Conservation (phyloP, 176 grass and related monocot genomes). For the Olyra latifolia region DNA sequence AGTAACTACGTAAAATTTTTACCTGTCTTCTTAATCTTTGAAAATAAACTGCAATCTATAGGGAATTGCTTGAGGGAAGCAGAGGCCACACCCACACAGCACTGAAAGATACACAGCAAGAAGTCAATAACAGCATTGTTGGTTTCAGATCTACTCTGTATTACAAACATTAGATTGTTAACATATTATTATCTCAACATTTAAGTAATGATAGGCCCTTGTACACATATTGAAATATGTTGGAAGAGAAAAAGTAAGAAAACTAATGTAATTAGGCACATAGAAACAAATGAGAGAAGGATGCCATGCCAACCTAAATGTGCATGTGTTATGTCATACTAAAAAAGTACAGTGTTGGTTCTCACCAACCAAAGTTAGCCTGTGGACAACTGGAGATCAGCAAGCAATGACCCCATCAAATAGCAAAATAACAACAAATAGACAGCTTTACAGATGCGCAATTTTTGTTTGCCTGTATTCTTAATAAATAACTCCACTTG, state of each 20-base stretch:
- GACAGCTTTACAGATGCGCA: conserved; percentile 27
- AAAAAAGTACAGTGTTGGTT: background rate
- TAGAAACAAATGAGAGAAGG: background rate
- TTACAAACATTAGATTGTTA: conserved; percentile 15
- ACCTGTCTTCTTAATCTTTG: background rate
- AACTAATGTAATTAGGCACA: conserved; percentile 6
- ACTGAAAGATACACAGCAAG: conserved; percentile 18
- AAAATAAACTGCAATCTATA: conserved; percentile 24
- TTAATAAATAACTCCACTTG: conserved; percentile 42
- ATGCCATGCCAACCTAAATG: conserved; percentile 15
- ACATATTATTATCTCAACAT: background rate
- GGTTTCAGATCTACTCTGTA: too few species aligned
- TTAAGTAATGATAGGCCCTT: background rate
- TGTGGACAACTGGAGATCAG: conserved; percentile 34
- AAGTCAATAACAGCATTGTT: too few species aligned
- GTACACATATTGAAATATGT: background rate
- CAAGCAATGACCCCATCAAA: background rate
- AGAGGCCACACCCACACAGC: background rate
- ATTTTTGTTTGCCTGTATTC: conserved; percentile 2
- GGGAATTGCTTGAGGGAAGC: conserved; percentile 31
- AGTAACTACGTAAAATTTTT: conserved; percentile 18
- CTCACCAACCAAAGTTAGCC: conserved; percentile 19
- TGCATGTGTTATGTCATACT: background rate
- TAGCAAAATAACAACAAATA: conserved; percentile 30
- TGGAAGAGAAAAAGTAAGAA: background rate